A percentile compares a stretch with the other conserved stretches of the same genome.
These are phyloP conservation scores for Amyloporia xantha DNA, from an alignment of 768 basidiomycete species.

Conservation along the genomic window DNA sequence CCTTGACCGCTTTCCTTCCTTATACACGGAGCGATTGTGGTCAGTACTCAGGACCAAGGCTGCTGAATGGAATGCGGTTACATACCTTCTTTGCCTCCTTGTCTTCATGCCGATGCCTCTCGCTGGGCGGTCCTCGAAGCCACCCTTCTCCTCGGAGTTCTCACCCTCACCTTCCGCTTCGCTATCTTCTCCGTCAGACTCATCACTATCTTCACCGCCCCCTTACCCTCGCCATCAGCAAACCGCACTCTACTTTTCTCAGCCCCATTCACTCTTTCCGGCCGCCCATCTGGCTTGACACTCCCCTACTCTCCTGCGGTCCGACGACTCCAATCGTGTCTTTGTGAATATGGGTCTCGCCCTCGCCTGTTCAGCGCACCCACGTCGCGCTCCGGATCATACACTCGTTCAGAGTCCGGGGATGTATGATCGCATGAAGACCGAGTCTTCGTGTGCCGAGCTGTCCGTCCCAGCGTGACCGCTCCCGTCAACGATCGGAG, in stretches of 20 bases:
- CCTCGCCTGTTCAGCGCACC: constrained; percentile 65
- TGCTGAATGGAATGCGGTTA: not conserved
- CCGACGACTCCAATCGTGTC: constrained; percentile 77
- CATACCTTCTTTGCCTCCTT: constrained; percentile 81
- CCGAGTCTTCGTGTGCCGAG: constrained; percentile 69
- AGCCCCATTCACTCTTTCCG: constrained; percentile 20
- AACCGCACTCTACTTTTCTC: constrained; percentile 5
- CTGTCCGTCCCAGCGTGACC: not conserved
- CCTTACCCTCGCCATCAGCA: constrained; percentile 6
- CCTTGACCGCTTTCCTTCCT: constrained; percentile 84
- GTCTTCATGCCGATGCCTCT: constrained; percentile 89
- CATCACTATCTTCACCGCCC: constrained; percentile 7
- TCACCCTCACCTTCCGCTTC: constrained; percentile 24
- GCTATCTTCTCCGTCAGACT: constrained; percentile 20
- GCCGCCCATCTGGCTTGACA: constrained; percentile 13
- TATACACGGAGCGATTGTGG: constrained; percentile 38
- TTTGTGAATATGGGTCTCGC: constrained; percentile 74
- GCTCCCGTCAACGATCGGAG: no score
- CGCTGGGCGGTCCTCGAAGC: constrained; percentile 47
- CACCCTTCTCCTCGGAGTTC: constrained; percentile 29
- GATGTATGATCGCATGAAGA: constrained; percentile 89
- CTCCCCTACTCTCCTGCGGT: constrained; percentile 15
- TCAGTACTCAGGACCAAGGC: not conserved
- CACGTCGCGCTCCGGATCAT: constrained; percentile 91
- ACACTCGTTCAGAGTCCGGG: constrained; percentile 90